Percentiles rank a stretch among this genome's conserved stretches.
Evolutionary conservation across 306 rosid genomes (phyloP).

Genomic region (Quercus aquifolioides): DNA sequence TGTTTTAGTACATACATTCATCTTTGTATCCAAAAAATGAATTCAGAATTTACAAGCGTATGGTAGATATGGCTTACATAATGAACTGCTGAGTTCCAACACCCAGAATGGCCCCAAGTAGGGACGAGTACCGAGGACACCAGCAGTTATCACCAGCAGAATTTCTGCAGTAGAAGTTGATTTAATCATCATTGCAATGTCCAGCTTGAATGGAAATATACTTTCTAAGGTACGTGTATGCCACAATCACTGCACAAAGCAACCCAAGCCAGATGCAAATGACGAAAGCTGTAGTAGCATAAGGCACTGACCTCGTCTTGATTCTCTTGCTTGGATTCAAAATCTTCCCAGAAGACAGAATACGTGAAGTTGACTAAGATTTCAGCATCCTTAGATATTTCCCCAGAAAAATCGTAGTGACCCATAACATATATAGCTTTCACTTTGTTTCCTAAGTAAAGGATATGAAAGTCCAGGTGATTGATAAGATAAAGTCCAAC

Average conservation of each 20-base stretch:
- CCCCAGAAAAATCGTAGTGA: neutral
- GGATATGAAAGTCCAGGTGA: neutral
- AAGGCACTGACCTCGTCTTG: no score
- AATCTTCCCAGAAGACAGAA: constrained; percentile 12
- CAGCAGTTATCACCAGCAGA: neutral
- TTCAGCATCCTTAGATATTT: constrained; percentile 6
- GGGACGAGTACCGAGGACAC: constrained; percentile 11
- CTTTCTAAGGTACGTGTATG: constrained; percentile 1
- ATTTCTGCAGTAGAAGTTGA: neutral
- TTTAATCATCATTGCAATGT: neutral
- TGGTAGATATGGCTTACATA: neutral
- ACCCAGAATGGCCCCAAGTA: constrained; percentile 16
- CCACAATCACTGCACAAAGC: neutral
- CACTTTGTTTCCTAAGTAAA: constrained; percentile 3
- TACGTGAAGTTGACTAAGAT: constrained; percentile 3
- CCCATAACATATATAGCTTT: neutral
- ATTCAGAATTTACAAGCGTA: no score
- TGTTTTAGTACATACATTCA: no score
- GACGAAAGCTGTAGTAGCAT: neutral
- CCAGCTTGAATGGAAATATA: neutral
- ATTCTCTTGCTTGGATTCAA: neutral
- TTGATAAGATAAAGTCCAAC: constrained; percentile 3
- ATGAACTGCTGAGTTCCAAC: constrained; percentile 21
- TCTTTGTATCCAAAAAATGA: no score
- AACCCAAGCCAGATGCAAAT: constrained; percentile 1